A percentile compares a stretch with the other conserved stretches of the same genome.
Conservation (phyloP, 2,329 filamentous ascomycete species). For the Hansfordia pulvinata region DNA sequence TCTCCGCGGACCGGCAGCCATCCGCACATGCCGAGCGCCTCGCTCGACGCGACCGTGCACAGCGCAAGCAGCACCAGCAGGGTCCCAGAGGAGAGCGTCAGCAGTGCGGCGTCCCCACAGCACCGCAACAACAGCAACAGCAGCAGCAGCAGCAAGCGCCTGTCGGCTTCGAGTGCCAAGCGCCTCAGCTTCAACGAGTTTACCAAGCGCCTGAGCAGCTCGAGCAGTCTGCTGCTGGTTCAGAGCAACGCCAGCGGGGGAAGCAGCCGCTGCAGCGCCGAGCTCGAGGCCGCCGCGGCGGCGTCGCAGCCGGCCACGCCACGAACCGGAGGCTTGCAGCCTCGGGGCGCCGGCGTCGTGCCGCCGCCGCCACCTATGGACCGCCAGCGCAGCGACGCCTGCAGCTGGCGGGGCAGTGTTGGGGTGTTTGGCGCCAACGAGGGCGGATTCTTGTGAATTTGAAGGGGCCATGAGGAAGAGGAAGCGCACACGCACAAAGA, state of each 20-base stretch:
- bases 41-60: constrained; percentile 8
- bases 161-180: constrained; percentile 41
- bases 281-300: constrained; percentile 23
- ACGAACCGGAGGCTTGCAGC: constrained; percentile 15
- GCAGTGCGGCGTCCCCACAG: too few relatives aligned
- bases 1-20: constrained; percentile 33
- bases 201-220: constrained; percentile 45
- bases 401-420: constrained; percentile 43
- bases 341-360: constrained; percentile 17
- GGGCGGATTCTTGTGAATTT: constrained; percentile 41
- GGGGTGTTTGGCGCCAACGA: constrained; percentile 36
- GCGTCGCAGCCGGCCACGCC: constrained; percentile 22
- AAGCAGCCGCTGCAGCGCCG: constrained; percentile 34
- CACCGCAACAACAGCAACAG: constrained; percentile 12
- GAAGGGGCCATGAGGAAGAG: too few relatives aligned
- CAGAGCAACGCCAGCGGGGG: constrained; percentile 38
- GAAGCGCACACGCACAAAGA: too few relatives aligned
- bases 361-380: constrained; percentile 22
- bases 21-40: constrained; percentile 23
- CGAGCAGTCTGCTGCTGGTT: constrained; percentile 43
- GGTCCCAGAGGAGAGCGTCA: constrained; percentile 20
- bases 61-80: constrained; percentile 11
- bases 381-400: constrained; percentile 26
- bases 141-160: constrained; percentile 28
- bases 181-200: constrained; percentile 49